Evolutionary conservation across 352 stramenopile genomes (phyloP).

Genomic region (Phytophthora crassamura): DNA sequence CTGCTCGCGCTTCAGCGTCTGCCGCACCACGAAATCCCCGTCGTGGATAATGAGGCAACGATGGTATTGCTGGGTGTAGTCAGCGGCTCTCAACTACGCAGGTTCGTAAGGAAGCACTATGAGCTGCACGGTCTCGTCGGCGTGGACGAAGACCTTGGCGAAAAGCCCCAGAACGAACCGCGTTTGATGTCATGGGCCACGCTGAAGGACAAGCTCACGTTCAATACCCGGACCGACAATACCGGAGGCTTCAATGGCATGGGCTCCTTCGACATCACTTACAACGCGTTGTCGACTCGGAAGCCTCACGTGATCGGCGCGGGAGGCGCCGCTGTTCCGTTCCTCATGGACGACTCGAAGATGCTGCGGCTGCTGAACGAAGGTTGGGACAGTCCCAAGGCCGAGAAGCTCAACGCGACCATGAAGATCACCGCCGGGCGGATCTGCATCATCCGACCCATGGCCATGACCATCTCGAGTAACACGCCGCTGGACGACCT

Average conservation of each 20-base stretch:
- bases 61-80: constrained; percentile 80
- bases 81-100: constrained; percentile 57
- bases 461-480: constrained; percentile 84
- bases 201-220: constrained; percentile 62
- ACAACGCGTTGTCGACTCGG: constrained; percentile 59
- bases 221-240: constrained; percentile 37
- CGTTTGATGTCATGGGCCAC: constrained; percentile 64
- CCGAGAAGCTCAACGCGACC: constrained; percentile 51
- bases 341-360: constrained; percentile 84
- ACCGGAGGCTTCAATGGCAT: constrained; percentile 71
- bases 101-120: constrained; percentile 74
- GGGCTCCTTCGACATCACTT: constrained; percentile 71
- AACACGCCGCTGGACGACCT: constrained; percentile 85
- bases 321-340: constrained; percentile 50
- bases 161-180: constrained; percentile 48
- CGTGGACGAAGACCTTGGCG: constrained; percentile 78
- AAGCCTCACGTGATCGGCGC: constrained; percentile 20
- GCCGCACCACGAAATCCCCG: constrained; percentile 73
- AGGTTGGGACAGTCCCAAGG: constrained; percentile 69
- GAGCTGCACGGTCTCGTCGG: constrained; percentile 50
- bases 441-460: constrained; percentile 72
- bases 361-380: constrained; percentile 82
- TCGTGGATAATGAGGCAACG: constrained; percentile 70
- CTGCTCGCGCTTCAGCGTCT: constrained; percentile 78
- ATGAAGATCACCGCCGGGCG: constrained; percentile 79